Base-by-base conservation (phyloP, 148 eudicot species). In the Limonium bicolor region DNA sequence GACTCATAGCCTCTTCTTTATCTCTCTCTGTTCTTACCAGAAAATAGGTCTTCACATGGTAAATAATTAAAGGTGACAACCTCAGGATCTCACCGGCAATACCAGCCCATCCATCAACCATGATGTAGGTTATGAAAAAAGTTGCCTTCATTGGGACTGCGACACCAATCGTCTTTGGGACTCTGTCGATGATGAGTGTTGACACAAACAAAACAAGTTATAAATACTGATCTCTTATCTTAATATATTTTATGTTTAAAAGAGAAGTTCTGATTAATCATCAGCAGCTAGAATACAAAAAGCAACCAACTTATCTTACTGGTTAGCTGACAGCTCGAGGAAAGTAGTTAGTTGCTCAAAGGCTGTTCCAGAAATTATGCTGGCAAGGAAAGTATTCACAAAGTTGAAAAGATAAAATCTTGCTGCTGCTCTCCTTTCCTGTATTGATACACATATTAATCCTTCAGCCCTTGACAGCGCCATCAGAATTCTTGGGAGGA, bases 391-490 rank as follows among this genome's bases (percentile, higher is more conserved):
- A 34, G 86, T 87, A 54, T 92, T 92, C 21, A 85, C 68, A 17
- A 92, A 71, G 56, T 71, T 92, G 76, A 92, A 92, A 22, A 76
- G 53, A 49, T 81, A 92, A 58, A 77, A 92, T 81, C 80, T 71
- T 41, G 86, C 65, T 36, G 99, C 99, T 26, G 88, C 63, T 60
- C 82, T 92, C 63, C 99, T 73, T 61, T 92, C 95, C 4, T 85
- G 71, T 32, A 51, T 18, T 27, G 99, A 92, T 61, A 67, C 34
- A 14, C 82, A 68, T 50, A 66, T 60, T 47, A 73, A 70, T 26
- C 99, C 99, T 65, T 92, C 99, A 58, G 85, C 65, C 53, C 81
- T 92, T 20, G 99, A 69, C 95, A 90, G 81, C 41, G 76, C 43
- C 94, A 85, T 92, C 61, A 92, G 44, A 66, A 92, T 92, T 13